Evolutionary conservation across 2,329 filamentous ascomycete genomes (phyloP).

Genomic region (Fusarium sambucinum): DNA sequence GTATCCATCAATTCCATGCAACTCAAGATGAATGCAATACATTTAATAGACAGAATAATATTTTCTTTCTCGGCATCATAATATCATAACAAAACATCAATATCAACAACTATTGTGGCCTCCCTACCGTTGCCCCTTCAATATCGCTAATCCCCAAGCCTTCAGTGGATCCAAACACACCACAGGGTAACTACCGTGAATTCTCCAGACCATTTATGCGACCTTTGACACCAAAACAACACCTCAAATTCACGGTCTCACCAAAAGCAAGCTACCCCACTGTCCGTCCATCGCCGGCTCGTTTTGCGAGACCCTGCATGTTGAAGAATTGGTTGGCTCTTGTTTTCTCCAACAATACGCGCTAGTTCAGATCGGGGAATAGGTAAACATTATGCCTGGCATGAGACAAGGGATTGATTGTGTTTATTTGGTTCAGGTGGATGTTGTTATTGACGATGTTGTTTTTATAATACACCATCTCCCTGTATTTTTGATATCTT

Average conservation of each 20-base stretch:
- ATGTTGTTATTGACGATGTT: not conserved
- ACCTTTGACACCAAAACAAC: slow-evolving; percentile 26
- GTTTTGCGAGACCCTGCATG: slow-evolving; percentile 44
- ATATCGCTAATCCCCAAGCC: slow-evolving; percentile 18
- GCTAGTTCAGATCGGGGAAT: slow-evolving; percentile 57
- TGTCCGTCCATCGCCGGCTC: slow-evolving; percentile 10
- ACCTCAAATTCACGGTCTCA: slow-evolving; percentile 43
- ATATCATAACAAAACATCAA: not conserved
- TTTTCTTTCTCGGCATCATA: not conserved
- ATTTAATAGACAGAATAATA: not conserved
- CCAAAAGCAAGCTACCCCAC: slow-evolving; percentile 4
- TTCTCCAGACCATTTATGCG: slow-evolving; percentile 19
- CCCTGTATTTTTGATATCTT: not conserved
- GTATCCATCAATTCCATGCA: not conserved
- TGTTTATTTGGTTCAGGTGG: not conserved
- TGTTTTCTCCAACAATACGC: slow-evolving; percentile 40
- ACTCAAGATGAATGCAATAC: not conserved
- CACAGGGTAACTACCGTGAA: slow-evolving; percentile 35
- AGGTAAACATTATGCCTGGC: slow-evolving; percentile 59
- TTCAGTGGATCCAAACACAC: slow-evolving; percentile 32
- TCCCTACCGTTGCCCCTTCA: slow-evolving; percentile 40
- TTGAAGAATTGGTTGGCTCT: slow-evolving; percentile 46
- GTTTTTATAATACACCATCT: not conserved
- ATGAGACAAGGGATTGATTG: slow-evolving; percentile 16
- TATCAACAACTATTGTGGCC: not conserved